A percentile compares a stretch with the other conserved stretches of the same genome.
Conservation (phyloP, 805 yeast species). For the Lipomyces kockii region DNA sequence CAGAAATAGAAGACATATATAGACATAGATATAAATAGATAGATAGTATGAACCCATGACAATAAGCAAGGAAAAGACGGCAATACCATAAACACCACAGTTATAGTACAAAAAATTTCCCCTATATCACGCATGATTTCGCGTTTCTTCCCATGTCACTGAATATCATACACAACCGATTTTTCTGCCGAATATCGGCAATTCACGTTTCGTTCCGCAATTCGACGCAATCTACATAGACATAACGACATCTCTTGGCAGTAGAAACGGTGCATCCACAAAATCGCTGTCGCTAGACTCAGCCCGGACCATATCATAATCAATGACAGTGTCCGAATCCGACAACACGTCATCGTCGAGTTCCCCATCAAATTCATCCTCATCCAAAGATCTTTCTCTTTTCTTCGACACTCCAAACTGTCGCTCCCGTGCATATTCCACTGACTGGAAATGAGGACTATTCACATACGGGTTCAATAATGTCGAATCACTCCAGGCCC, state of each 20-base stretch:
- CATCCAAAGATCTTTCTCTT: not conserved
- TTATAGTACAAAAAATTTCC: slow-evolving; percentile 4
- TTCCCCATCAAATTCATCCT: not conserved
- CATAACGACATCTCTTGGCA: slow-evolving; percentile 24
- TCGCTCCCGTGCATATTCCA: slow-evolving; percentile 13
- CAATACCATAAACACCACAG: not conserved
- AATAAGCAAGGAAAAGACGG: not conserved
- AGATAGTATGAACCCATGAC: not conserved
- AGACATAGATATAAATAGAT: not conserved
- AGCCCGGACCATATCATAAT: not conserved
- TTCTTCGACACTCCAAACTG: not conserved
- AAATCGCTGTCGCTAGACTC: slow-evolving; percentile 22
- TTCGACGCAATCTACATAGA: slow-evolving; percentile 21
- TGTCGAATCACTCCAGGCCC: slow-evolving; percentile 13
- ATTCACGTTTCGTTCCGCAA: not conserved
- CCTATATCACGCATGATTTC: not conserved
- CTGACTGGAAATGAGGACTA: not conserved
- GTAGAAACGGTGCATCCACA: slow-evolving; percentile 31
- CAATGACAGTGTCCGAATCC: slow-evolving; percentile 12
- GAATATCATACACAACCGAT: not conserved
- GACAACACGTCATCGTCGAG: not conserved
- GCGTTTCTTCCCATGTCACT: no score
- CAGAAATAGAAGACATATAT: no score
- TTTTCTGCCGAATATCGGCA: not conserved
- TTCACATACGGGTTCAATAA: slow-evolving; percentile 14